Conservation (phyloP, 129 eudicot genomes). For the Lactuca saligna region DNA sequence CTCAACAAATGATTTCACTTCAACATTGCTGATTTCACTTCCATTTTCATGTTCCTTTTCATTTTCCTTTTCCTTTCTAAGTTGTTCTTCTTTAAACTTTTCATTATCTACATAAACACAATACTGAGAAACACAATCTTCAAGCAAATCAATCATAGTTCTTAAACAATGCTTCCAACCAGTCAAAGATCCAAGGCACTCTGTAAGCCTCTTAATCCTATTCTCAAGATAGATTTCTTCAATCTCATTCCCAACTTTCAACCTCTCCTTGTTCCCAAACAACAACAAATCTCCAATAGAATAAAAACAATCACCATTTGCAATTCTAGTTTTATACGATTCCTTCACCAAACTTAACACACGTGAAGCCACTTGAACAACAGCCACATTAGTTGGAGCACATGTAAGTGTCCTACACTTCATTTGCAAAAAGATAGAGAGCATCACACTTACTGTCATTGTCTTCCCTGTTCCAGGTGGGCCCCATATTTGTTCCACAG, state of each 20-base stretch:
- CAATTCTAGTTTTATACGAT: conserved; percentile 8
- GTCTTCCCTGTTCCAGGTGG: conserved; percentile 87
- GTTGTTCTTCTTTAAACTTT: conserved; percentile 15
- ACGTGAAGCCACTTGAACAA: conserved; percentile 55
- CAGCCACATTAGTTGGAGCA: conserved; percentile 70
- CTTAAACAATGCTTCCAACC: conserved; percentile 59
- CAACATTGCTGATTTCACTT: background rate
- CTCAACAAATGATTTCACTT: conserved; percentile 41
- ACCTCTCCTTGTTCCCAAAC: conserved; percentile 58
- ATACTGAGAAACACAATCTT: conserved; percentile 50
- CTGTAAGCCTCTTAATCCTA: conserved; percentile 51
- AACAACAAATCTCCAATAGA: conserved; percentile 54
- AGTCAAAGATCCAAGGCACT: conserved; percentile 45
- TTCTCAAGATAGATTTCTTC: conserved; percentile 56
- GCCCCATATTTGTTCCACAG: conserved; percentile 70
- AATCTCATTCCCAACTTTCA: conserved; percentile 40
- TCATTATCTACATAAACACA: conserved; percentile 43
- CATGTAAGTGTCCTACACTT: conserved; percentile 54
- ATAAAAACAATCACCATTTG: conserved; percentile 20
- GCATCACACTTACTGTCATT: conserved; percentile 47
- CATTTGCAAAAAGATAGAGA: conserved; percentile 40
- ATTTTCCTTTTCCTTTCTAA: conserved; percentile 3
- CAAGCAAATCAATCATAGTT: conserved; percentile 57
- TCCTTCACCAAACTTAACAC: conserved; percentile 35
- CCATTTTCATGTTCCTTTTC: conserved; percentile 19